Base-by-base conservation (phyloP, 2,329 filamentous ascomycete species). In the Cladophialophora yegresii region DNA sequence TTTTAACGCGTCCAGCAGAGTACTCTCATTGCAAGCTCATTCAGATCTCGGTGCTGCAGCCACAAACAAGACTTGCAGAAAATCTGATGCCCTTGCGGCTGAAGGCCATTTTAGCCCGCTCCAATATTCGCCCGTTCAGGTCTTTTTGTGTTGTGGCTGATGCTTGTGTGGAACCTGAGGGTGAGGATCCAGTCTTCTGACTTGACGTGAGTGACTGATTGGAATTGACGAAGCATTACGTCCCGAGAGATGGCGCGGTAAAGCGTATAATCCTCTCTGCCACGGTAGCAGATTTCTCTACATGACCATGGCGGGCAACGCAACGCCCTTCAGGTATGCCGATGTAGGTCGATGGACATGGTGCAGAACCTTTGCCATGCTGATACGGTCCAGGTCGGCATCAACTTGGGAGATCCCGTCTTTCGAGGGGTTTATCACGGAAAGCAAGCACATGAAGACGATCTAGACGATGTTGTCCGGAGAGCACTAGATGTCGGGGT, bases 341-440 rank as follows among this genome's bases (percentile, higher is more conserved):
- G 80, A 82, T 76, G 79, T 81, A 71, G 54, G 79, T 77, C 55
- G 50, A 60, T 20, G 33, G 47, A 50, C 40, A 50, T 9, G 47
- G 49, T 22, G n/a, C 22, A 36, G 9, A 20, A 22, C 13, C 62
- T 16, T 51, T 13, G 32, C 12, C 22, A 54, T 16, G 33, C 60
- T 67, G 49, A 63, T 55, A 58, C 53, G 16, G 36, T 26, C 13
- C 58, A 89, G 85, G 85, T 99, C 73, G 95, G 93, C 63, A 97
- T 99, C 82, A 99, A 99, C 77, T 85, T 99, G 61, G 90, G 93
- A 59, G 95, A 99, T 74, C 90, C 91, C 58, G 91, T 97, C 65
- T 99, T 93, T 77, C 85, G 86, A 54, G 95, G 95, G 57, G 78
- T 85, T 49, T 96, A 98, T 74, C 89, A 96, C 74, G 91, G 91